These are phyloP conservation scores for Plectranthus barbatus DNA, from an alignment of 257 asterid species.

Conservation along the genomic window DNA sequence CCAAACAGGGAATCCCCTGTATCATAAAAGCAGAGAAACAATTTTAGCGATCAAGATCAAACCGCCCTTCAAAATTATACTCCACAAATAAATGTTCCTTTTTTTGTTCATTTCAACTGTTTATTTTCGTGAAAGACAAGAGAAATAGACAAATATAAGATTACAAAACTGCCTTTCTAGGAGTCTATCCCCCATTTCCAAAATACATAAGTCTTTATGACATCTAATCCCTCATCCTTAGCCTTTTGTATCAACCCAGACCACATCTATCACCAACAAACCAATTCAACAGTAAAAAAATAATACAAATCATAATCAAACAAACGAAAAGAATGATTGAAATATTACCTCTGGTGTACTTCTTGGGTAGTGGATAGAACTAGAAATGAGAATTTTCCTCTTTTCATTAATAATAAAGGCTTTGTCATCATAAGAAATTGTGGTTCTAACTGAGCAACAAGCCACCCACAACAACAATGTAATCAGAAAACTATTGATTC, in stretches of 20 bases:
- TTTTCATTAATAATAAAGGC: constrained; percentile 45
- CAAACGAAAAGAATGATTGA: neutral
- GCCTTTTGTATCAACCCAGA: constrained; percentile 86
- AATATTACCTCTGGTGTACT: constrained; percentile 47
- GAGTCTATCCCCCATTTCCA: constrained; percentile 95
- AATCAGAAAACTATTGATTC: constrained; percentile 11
- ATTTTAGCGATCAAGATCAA: constrained; percentile 23
- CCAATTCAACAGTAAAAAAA: neutral
- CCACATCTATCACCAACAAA: constrained; percentile 66
- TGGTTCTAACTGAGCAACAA: constrained; percentile 28
- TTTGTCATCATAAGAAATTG: constrained; percentile 54
- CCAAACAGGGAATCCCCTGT: constrained; percentile 98
- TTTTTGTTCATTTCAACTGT: neutral
- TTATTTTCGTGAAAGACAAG: neutral
- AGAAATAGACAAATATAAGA: neutral
- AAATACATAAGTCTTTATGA: constrained; percentile 76
- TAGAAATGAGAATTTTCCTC: constrained; percentile 49
- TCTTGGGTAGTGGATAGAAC: too few relatives aligned
- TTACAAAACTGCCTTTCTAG: constrained; percentile 49
- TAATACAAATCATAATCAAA: too few relatives aligned
- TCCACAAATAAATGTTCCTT: constrained; percentile 13
- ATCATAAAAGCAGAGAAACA: constrained; percentile 20
- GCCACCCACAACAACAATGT: constrained; percentile 2
- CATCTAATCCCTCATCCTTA: constrained; percentile 92
- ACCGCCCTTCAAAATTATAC: constrained; percentile 73